Base-by-base conservation (phyloP, 257 asterid species). In the Eucommia ulmoides region DNA sequence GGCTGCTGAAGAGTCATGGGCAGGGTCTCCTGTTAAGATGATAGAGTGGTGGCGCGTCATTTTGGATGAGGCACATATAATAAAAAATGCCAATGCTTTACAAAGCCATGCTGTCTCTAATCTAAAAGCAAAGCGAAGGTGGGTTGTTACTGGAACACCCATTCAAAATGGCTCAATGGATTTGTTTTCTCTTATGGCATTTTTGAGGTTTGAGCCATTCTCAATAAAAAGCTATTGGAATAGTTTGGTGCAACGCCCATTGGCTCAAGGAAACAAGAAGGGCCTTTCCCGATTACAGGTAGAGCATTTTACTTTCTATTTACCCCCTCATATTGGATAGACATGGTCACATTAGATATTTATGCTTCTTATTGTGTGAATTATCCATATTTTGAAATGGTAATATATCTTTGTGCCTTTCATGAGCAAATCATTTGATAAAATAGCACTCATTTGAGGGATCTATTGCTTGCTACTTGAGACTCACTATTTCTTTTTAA, bases 91-190 rank as follows among this genome's bases (percentile, higher is more conserved):
- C 6, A 76, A 72, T 49, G 71, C 87, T 56, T 81, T 59, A 29
- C 94, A 80, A 65, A 77, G 82, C 25, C 81, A 64, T 51, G 93
- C 88, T 8, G 94, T 87, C 48, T 58, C 76, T 52, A 71, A 71
- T 29, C 62, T 87, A 68, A 83, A 67, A 7, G 72, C 88, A 1
- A 78, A 65, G 64, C 74, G 93, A 58, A 76, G 94, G 56, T 87
- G 94, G 93, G 81, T 86, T 44, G 80, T 87, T 38, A 78, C 83
- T 3, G 96, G 93, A 56, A 83, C 96, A 23, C 96, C 96, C 3
- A 65, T 83, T 52, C 94, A 83, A 50, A 83, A 83, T 53, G 62
- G 57, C 68, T 78, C 87, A 14, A 74, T 58, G 20, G 96, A 87
- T 74, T 62, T 87, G 70, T 83, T 70, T 58, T 76, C 96, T 8